Conservation (phyloP, 805 yeast genomes). For the Brettanomyces nanus region DNA sequence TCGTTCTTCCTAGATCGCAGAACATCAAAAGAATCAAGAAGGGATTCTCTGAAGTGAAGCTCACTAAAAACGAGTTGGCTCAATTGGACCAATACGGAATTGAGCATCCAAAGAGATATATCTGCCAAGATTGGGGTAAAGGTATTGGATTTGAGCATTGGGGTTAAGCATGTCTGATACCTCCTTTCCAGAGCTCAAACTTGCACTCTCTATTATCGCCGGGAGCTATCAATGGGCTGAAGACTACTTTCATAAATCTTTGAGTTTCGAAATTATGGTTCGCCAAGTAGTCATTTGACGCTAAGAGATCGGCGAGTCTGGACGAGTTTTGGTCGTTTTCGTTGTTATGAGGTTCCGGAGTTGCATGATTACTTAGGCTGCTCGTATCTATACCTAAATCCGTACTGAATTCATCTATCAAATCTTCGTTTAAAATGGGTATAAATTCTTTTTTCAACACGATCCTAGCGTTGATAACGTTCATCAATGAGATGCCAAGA, state of each 20-base stretch:
- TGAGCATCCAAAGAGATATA: slow-evolving; percentile 25
- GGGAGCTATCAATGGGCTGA: slow-evolving; percentile 20
- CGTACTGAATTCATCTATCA: slow-evolving; percentile 27
- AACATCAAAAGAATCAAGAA: slow-evolving; percentile 52
- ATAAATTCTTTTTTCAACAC: slow-evolving; percentile 34
- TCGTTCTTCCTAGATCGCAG: slow-evolving; percentile 62
- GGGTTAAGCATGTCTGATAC: slow-evolving; percentile 21
- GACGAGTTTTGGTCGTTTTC: slow-evolving; percentile 10
- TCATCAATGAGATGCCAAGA: slow-evolving; percentile 49
- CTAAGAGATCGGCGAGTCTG: slow-evolving; percentile 17
- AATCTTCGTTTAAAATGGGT: slow-evolving; percentile 29
- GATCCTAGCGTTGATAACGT: slow-evolving; percentile 41
- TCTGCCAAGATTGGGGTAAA: slow-evolving; percentile 24
- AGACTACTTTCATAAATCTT: slow-evolving; percentile 22
- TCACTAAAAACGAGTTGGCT: slow-evolving; percentile 30
- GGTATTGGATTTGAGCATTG: slow-evolving; percentile 28
- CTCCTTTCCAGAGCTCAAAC: slow-evolving; percentile 32
- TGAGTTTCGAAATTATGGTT: slow-evolving; percentile 26
- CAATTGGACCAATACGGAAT: slow-evolving; percentile 23
- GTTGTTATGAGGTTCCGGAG: neutral
- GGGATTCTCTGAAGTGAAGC: slow-evolving; percentile 27
- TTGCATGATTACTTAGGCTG: slow-evolving; percentile 2
- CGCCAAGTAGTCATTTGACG: slow-evolving; percentile 23
- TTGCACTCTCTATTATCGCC: slow-evolving; percentile 12
- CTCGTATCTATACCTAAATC: slow-evolving; percentile 26